A percentile compares a stretch with the other conserved stretches of the same genome.
phyloP scores from a whole-genome alignment of 805 yeast species.

The Naumovozyma baii region DNA sequence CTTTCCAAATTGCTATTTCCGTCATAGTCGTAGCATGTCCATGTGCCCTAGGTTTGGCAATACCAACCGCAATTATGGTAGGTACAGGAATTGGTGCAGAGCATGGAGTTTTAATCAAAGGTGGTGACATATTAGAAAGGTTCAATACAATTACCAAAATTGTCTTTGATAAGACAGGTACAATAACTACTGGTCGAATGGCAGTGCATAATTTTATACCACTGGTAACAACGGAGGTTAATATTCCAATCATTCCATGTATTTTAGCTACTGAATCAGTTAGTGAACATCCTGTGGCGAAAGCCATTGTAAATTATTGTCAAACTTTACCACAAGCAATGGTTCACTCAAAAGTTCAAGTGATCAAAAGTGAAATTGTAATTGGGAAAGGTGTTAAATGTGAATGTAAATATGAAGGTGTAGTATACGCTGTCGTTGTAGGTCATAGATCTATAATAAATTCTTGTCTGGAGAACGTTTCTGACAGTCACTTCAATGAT shows the following conservation, averaged over 20 bases:
- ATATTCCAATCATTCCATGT: slow-evolving; percentile 8
- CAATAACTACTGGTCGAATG: slow-evolving; percentile 83
- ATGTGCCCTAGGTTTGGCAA: slow-evolving; percentile 93
- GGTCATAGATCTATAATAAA: slow-evolving; percentile 2
- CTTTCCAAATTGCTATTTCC: slow-evolving; percentile 73
- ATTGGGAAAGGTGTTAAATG: slow-evolving; percentile 34
- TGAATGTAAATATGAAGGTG: slow-evolving; percentile 2
- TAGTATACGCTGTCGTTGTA: neutral
- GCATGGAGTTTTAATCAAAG: slow-evolving; percentile 83
- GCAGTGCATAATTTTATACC: slow-evolving; percentile 26
- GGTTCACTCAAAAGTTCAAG: slow-evolving; percentile 10
- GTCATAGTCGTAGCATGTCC: slow-evolving; percentile 98
- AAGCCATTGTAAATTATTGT: slow-evolving; percentile 45
- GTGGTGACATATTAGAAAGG: slow-evolving; percentile 79
- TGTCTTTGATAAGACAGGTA: slow-evolving; percentile 94
- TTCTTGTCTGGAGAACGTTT: slow-evolving; percentile 7
- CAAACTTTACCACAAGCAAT: slow-evolving; percentile 3
- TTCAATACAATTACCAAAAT: slow-evolving; percentile 35
- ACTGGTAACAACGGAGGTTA: neutral
- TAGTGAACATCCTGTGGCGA: slow-evolving; percentile 86
- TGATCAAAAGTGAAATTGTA: slow-evolving; percentile 25
- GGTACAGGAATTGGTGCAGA: slow-evolving; percentile 95
- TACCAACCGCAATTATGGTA: slow-evolving; percentile 98
- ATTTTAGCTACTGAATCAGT: slow-evolving; percentile 43
- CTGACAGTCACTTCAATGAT: slow-evolving; percentile 22